A percentile compares a stretch with the other conserved stretches of the same genome.
phyloP scores from a whole-genome alignment of 306 rosid genomes.

The Ammopiptanthus mongolicus region DNA sequence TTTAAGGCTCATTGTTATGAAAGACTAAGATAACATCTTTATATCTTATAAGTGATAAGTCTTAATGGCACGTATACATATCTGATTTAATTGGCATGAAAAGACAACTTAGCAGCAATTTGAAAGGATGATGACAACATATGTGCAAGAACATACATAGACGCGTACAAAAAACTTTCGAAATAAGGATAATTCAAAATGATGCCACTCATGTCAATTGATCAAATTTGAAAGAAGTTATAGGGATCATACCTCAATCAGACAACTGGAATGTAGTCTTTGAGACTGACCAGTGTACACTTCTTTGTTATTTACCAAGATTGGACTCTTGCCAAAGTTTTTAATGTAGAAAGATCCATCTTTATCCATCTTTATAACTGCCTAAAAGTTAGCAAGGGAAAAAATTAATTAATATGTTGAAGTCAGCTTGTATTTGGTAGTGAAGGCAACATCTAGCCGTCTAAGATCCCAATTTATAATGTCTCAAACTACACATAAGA shows the following conservation, averaged over 20 bases:
- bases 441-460: background rate
- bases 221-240: background rate
- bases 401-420: background rate
- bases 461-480: background rate
- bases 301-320: constrained; percentile 72
- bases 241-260: constrained; percentile 72
- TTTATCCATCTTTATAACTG: constrained; percentile 70
- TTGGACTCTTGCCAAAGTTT: constrained; percentile 69
- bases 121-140: background rate
- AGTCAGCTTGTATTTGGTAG: constrained; percentile 10
- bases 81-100: background rate
- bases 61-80: background rate
- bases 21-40: background rate
- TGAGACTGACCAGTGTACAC: constrained; percentile 61
- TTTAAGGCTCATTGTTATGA: background rate
- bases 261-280: constrained; percentile 56
- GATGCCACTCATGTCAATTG: constrained; percentile 14
- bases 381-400: constrained; percentile 42
- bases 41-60: background rate
- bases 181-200: constrained; percentile 1
- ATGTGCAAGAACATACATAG: background rate
- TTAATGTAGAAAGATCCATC: constrained; percentile 67
- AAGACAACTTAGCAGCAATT: background rate
- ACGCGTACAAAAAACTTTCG: background rate
- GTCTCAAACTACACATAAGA: background rate